Evolutionary conservation across 2,329 filamentous ascomycete species (phyloP).

Genomic region (Chalaropsis thielavioides): DNA sequence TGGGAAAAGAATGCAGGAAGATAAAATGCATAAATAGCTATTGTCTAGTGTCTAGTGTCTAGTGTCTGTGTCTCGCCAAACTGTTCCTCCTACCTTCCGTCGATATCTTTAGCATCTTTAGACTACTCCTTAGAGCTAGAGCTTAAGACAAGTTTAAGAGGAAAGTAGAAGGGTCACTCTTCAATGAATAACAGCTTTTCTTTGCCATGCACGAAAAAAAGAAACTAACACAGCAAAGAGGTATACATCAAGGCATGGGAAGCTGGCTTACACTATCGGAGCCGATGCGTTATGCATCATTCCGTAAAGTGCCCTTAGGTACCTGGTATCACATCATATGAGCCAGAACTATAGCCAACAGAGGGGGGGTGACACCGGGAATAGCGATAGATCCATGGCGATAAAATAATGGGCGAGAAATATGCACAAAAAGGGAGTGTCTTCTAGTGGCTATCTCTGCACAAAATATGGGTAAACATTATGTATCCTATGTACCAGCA

Average conservation of each 20-base stretch:
- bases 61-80: neutral
- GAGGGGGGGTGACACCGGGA: neutral
- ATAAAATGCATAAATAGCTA: slow-evolving; percentile 10
- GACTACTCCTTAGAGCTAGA: neutral
- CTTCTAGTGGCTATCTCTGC: neutral
- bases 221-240: neutral
- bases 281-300: neutral
- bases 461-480: neutral
- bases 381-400: neutral
- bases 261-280: neutral
- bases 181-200: neutral
- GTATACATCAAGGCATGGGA: neutral
- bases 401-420: neutral
- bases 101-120: neutral
- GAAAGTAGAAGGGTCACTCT: neutral
- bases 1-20: neutral
- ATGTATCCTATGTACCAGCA: too few relatives aligned
- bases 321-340: neutral
- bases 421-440: too few relatives aligned
- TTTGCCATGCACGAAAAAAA: neutral
- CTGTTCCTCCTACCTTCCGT: neutral
- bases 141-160: neutral
- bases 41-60: too few relatives aligned
- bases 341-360: neutral
- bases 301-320: neutral